Evolutionary conservation across 108 stramenopile genomes (phyloP).

Genomic region (Nannochloropsis oceanica): DNA sequence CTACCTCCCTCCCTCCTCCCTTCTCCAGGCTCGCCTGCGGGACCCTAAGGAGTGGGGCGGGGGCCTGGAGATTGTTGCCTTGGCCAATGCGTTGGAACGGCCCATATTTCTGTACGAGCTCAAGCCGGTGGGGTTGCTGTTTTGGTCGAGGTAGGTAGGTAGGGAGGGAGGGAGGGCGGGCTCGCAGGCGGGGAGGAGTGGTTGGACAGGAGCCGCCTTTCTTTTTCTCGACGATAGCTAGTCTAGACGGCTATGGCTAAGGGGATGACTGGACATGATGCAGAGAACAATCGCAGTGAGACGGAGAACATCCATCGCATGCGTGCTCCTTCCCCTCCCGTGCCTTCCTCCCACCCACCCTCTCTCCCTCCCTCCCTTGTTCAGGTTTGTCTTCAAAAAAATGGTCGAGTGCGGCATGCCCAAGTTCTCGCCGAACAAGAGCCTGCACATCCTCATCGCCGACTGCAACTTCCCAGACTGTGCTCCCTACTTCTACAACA

Average conservation of each 20-base stretch:
- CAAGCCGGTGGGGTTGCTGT: background rate
- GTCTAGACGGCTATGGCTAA: no score
- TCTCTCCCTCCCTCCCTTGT: no score
- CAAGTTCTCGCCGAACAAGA: background rate
- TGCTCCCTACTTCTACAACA: background rate
- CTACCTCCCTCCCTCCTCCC: no score
- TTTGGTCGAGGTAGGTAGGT: background rate
- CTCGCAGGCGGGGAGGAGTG: background rate
- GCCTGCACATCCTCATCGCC: conserved; percentile 36
- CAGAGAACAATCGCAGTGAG: no score
- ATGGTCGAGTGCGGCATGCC: background rate
- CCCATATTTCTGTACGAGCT: conserved; percentile 90
- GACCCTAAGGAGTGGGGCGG: conserved; percentile 86
- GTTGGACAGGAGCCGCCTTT: no score
- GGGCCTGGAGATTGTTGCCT: conserved; percentile 85
- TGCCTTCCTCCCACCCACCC: no score
- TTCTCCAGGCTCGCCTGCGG: conserved; percentile 44
- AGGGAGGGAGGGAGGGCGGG: background rate
- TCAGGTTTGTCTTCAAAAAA: background rate
- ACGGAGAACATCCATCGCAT: no score
- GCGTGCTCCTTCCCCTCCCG: no score
- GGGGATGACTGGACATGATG: no score
- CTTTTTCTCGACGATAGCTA: no score
- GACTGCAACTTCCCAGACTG: conserved; percentile 4
- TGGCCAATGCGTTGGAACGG: conserved; percentile 67